phyloP scores from a whole-genome alignment of 2,329 filamentous ascomycete genomes.

The Penicillium sp. region DNA sequence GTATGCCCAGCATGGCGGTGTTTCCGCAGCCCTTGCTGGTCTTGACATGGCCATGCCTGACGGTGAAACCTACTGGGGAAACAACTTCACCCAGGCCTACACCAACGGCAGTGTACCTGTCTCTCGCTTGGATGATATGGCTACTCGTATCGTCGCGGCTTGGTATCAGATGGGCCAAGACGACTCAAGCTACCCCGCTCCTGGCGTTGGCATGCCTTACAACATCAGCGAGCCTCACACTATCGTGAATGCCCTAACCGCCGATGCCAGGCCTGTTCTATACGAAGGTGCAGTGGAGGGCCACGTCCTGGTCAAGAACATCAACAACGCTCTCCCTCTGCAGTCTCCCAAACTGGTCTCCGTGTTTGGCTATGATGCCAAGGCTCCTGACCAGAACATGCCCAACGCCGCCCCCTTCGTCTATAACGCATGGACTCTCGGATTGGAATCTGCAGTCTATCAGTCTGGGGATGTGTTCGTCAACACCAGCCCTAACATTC shows the following conservation, averaged over 20 bases:
- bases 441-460: conserved; percentile 12
- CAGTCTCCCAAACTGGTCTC: conserved; percentile 39
- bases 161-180: conserved; percentile 51
- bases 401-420: conserved; percentile 30
- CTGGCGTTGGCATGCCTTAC: conserved; percentile 33
- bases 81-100: conserved; percentile 56
- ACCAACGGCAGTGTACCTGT: conserved; percentile 61
- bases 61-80: conserved; percentile 19
- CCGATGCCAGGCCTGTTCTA: conserved; percentile 32
- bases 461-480: conserved; percentile 19
- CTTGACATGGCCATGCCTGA: conserved; percentile 85
- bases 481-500: conserved; percentile 28
- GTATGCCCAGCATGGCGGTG: conserved; percentile 72
- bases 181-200: conserved; percentile 48
- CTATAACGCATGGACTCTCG: conserved; percentile 13
- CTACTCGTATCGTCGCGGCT: conserved; percentile 48
- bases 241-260: conserved; percentile 56
- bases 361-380: conserved; percentile 63
- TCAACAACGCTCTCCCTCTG: conserved; percentile 52
- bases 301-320: conserved; percentile 60
- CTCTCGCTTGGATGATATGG: conserved; percentile 63
- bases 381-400: conserved; percentile 26
- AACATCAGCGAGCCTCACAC: conserved; percentile 50
- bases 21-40: conserved; percentile 67
- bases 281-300: conserved; percentile 58